These are phyloP conservation scores for Lachancea sp. DNA, from an alignment of 805 yeast species.

Conservation along the genomic window DNA sequence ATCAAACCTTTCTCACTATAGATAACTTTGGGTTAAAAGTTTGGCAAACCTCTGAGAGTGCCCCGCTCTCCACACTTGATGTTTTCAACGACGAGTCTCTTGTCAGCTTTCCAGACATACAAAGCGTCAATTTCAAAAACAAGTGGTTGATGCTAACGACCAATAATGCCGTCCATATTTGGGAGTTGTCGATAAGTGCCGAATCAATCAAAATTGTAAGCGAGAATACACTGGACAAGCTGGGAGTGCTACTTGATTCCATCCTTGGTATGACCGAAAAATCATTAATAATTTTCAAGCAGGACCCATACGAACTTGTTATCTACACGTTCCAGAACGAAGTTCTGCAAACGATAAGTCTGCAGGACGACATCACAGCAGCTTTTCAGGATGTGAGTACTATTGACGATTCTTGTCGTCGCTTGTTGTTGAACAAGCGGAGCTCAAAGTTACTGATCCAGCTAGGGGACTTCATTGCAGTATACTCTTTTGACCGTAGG, in stretches of 20 bases:
- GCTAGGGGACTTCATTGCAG: constrained; percentile 14
- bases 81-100: constrained; percentile 11
- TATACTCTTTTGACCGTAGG: constrained; percentile 31
- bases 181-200: constrained; percentile 12
- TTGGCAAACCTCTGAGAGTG: constrained; percentile 13
- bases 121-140: constrained; percentile 23
- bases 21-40: constrained; percentile 19
- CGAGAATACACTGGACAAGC: constrained; percentile 11
- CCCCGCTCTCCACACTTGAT: constrained; percentile 11
- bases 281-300: constrained; percentile 23
- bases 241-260: constrained; percentile 13
- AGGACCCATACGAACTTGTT: constrained; percentile 18
- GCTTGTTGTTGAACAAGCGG: constrained; percentile 23
- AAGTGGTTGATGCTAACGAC: constrained; percentile 24
- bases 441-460: constrained; percentile 29
- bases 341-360: constrained; percentile 19
- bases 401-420: constrained; percentile 2
- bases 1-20: constrained; percentile 15
- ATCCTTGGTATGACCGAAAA: constrained; percentile 31
- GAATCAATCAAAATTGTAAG: constrained; percentile 11
- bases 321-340: constrained; percentile 28
- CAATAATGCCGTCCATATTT: constrained; percentile 12
- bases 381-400: background rate
- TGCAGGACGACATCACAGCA: constrained; percentile 7
- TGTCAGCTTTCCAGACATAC: constrained; percentile 13